Percentiles rank a stretch among this genome's conserved stretches.
These are phyloP conservation scores for Fusarium incarnatum DNA, from an alignment of 2,329 filamentous ascomycete species.

Conservation along the genomic window DNA sequence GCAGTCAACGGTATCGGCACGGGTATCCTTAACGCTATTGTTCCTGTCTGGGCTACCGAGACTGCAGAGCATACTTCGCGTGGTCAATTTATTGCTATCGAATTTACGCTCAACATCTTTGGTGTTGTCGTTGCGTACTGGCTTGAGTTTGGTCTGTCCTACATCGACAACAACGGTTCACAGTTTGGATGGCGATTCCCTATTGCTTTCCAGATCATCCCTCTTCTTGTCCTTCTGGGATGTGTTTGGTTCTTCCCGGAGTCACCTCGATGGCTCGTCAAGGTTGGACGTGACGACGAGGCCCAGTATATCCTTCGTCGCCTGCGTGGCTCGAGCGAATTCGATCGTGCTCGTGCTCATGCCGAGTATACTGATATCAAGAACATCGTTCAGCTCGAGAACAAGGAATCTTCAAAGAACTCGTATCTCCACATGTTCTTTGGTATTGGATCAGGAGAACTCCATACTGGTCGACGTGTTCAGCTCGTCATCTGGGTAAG, in stretches of 20 bases:
- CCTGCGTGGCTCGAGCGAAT: constrained; percentile 68
- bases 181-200: constrained; percentile 75
- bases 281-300: constrained; percentile 74
- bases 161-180: constrained; percentile 67
- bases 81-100: constrained; percentile 76
- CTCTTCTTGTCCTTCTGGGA: constrained; percentile 67
- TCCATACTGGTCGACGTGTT: constrained; percentile 75
- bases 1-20: constrained; percentile 63
- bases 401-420: constrained; percentile 68
- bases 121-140: constrained; percentile 64
- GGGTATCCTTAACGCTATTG: constrained; percentile 76
- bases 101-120: constrained; percentile 57
- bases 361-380: constrained; percentile 76
- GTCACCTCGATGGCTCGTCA: constrained; percentile 74
- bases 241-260: constrained; percentile 76
- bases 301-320: constrained; percentile 73
- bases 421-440: constrained; percentile 76
- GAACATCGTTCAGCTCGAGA: constrained; percentile 61
- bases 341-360: constrained; percentile 66
- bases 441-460: constrained; percentile 71
- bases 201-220: constrained; percentile 76
- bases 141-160: constrained; percentile 70
- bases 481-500: constrained; percentile 75
- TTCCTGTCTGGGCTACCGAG: constrained; percentile 78
- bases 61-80: constrained; percentile 74